These are phyloP conservation scores for Aurantiochytrium sp. DNA, from an alignment of 108 stramenopile genomes.

Conservation along the genomic window DNA sequence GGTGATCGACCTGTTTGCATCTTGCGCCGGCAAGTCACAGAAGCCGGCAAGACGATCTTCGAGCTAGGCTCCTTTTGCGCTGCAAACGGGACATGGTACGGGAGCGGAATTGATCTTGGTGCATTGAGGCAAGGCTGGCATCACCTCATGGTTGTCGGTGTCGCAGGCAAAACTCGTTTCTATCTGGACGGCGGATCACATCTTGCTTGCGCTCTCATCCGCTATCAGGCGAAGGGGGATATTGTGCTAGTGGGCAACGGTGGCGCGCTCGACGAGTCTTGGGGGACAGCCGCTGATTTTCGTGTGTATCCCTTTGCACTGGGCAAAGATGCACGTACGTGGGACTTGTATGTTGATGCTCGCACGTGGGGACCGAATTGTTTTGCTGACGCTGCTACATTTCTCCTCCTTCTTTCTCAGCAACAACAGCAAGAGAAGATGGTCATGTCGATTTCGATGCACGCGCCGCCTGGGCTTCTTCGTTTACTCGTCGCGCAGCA, in stretches of 20 bases:
- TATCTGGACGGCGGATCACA: background rate
- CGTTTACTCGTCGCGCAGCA: too few relatives aligned
- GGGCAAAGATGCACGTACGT: background rate
- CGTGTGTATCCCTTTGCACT: conserved; percentile 8
- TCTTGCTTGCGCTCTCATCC: background rate
- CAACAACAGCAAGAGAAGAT: too few relatives aligned
- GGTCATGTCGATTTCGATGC: too few relatives aligned
- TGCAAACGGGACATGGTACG: background rate
- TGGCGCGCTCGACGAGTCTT: background rate
- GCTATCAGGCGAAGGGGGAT: background rate
- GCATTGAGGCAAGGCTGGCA: background rate
- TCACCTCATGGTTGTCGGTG: background rate
- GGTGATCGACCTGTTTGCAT: background rate
- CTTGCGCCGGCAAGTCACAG: background rate
- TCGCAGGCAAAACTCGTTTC: background rate
- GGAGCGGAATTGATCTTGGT: background rate
- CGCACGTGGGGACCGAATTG: background rate
- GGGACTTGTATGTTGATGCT: background rate
- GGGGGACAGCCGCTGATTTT: background rate
- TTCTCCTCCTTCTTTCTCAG: too few relatives aligned
- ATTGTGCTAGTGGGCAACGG: background rate
- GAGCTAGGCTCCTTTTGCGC: background rate
- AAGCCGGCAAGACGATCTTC: background rate
- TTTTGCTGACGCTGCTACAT: background rate
- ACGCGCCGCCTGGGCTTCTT: too few relatives aligned